Conservation (phyloP, 176 grass and related monocot species). For the Avena atlantica region DNA sequence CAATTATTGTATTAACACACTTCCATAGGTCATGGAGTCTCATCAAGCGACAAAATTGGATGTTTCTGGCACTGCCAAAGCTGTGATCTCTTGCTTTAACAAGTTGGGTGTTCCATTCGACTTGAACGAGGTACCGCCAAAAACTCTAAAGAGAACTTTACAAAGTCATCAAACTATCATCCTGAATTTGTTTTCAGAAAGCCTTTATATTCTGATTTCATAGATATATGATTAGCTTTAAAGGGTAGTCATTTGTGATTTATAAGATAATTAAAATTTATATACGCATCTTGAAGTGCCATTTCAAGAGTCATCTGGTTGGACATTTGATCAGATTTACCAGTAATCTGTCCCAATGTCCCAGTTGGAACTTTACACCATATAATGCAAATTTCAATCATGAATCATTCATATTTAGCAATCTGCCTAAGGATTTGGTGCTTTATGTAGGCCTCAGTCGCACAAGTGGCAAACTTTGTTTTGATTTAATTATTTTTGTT, state of each 20-base stretch:
- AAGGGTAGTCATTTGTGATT: slow-evolving; percentile 10
- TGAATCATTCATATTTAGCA: slow-evolving; percentile 1
- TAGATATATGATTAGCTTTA: background rate
- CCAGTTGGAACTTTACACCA: background rate
- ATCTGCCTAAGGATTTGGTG: slow-evolving; percentile 4
- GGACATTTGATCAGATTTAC: background rate
- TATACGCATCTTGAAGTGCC: background rate
- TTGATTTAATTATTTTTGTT: background rate
- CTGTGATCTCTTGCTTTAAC: slow-evolving; percentile 89
- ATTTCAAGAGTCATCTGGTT: slow-evolving; percentile 20
- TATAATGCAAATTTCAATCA: slow-evolving; percentile 2
- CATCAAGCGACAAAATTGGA: slow-evolving; percentile 91
- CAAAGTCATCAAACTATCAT: background rate
- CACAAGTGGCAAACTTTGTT: background rate
- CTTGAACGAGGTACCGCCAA: slow-evolving; percentile 61
- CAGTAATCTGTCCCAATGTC: slow-evolving; percentile 13
- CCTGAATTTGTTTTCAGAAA: background rate
- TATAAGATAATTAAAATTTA: background rate
- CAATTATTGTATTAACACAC: slow-evolving; percentile 30
- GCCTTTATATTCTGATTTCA: background rate
- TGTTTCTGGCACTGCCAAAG: slow-evolving; percentile 87
- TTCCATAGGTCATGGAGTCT: slow-evolving; percentile 88
- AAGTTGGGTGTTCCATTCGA: slow-evolving; percentile 78
- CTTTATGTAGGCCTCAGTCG: slow-evolving; percentile 3
- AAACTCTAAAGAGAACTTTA: background rate